phyloP scores from a whole-genome alignment of 176 grass and related monocot genomes.

The Tillandsia leiboldiana region DNA sequence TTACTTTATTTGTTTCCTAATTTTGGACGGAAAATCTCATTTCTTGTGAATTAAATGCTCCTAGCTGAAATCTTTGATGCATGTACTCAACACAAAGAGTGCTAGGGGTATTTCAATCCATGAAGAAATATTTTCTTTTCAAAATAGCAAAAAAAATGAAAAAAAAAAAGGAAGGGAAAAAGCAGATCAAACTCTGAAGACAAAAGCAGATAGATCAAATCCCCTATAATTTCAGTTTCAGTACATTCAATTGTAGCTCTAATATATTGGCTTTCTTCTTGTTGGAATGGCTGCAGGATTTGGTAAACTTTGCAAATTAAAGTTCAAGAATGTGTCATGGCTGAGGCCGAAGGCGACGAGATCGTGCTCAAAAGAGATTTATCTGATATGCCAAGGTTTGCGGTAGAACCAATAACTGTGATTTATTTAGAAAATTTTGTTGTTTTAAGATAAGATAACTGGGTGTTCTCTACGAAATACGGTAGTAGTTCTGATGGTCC shows the following conservation, averaged over 20 bases:
- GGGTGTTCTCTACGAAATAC: not conserved
- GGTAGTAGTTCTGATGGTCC: not conserved
- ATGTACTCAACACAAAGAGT: no score
- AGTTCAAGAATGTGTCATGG: slow-evolving; percentile 68
- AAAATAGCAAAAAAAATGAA: no score
- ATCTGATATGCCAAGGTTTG: slow-evolving; percentile 74
- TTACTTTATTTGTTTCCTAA: no score
- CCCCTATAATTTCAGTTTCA: no score
- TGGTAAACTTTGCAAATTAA: slow-evolving; percentile 66
- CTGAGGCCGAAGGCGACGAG: slow-evolving; percentile 79
- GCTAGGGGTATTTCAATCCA: no score
- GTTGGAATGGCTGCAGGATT: slow-evolving; percentile 39
- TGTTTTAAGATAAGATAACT: not conserved
- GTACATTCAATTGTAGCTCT: not conserved
- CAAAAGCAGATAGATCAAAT: no score
- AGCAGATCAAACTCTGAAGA: no score
- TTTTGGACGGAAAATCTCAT: no score
- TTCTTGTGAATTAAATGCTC: no score
- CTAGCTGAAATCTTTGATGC: no score
- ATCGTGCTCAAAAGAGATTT: slow-evolving; percentile 81
- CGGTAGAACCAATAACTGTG: slow-evolving; percentile 21
- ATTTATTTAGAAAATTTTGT: slow-evolving; percentile 19
- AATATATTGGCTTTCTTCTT: not conserved
- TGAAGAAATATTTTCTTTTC: no score
- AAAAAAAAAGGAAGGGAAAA: no score